Percentiles rank a stretch among this genome's conserved stretches.
These are phyloP conservation scores for Chlorella vulgaris DNA, from an alignment of 139 green algal species.

Conservation along the genomic window DNA sequence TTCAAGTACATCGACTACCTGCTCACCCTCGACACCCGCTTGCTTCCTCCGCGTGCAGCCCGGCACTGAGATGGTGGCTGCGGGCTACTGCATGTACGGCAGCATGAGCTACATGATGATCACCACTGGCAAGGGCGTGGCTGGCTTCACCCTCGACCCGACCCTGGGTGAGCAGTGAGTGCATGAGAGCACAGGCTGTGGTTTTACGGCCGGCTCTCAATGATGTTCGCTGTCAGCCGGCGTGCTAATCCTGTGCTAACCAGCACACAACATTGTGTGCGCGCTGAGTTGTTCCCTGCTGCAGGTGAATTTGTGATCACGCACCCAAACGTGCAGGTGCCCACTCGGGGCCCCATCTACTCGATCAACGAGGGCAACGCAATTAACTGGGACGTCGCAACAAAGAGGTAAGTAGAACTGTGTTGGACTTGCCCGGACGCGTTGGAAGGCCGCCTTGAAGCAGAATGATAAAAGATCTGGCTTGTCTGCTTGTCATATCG, in stretches of 20 bases:
- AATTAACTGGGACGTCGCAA: slow-evolving; percentile 55
- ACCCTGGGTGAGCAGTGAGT: slow-evolving; percentile 46
- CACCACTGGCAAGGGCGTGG: slow-evolving; percentile 50
- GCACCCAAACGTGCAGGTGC: slow-evolving; percentile 51
- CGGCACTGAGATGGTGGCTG: slow-evolving; percentile 63
- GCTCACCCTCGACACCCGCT: not conserved
- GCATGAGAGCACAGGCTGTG: too few relatives aligned
- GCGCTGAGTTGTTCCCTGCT: too few relatives aligned
- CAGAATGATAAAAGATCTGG: too few relatives aligned
- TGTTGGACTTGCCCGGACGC: too few relatives aligned
- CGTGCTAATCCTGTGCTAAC: not conserved
- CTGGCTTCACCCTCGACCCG: slow-evolving; percentile 74
- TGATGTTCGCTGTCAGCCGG: too few relatives aligned
- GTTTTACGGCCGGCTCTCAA: too few relatives aligned
- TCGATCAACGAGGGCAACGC: slow-evolving; percentile 75
- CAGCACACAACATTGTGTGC: not conserved
- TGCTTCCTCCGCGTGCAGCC: slow-evolving; percentile 12
- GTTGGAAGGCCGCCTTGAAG: too few relatives aligned
- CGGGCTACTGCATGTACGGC: slow-evolving; percentile 79
- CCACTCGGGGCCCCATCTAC: slow-evolving; percentile 62
- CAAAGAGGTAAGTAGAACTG: slow-evolving; percentile 43
- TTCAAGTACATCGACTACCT: too few relatives aligned
- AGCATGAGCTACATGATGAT: slow-evolving; percentile 68
- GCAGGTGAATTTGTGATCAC: slow-evolving; percentile 68
- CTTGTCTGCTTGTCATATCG: too few relatives aligned